Evolutionary conservation across 1,139 yeast genomes (phyloP), one percentile per base, ranked within the genome.

Genomic region (Lodderomyces margitis): DNA sequence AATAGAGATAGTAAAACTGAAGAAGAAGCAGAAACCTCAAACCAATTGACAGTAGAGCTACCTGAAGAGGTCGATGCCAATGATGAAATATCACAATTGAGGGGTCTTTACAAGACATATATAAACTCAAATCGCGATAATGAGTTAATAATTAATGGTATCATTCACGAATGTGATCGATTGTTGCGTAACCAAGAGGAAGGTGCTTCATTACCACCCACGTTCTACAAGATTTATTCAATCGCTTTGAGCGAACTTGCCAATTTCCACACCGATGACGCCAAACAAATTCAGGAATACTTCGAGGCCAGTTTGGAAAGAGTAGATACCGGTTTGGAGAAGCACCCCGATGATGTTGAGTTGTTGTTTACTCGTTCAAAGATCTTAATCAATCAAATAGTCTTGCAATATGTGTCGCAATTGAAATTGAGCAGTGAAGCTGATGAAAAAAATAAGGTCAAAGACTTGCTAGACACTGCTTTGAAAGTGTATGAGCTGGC

Each of bases 101-200:
- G 64, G 48, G 94, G 86, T 4, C 68, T 88, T 36, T 89, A 87
- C 85, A 64, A 64, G 23, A 79, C 85, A 2, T 84, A 77, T 59
- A 54, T 59, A 37, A 55, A 69, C 36, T 72, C 83, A 3, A 80
- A 77, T 14, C 75, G 76, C 50, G 82, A 79, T 39, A 78, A 75
- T 49, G 88, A 76, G 58, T 66, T 75, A 48, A 77, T 88, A 32
- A 66, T 89, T 40, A 86, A 89, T 54, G 98, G 97, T 21, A 75
- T 92, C 4, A 78, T 92, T 16, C 96, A 92, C 55, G 98, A 92
- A 60, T 86, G 96, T 63, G 97, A 91, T 56, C 67, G 95, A 37
- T 59, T 88, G 33, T 69, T 88, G 51, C 73, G 96, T 53, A 45
- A 46, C 21, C 38, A 48, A 16, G 64, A 65, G 3, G 61, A 60